phyloP scores from a whole-genome alignment of 148 eudicot species.

The Spergularia marina region DNA sequence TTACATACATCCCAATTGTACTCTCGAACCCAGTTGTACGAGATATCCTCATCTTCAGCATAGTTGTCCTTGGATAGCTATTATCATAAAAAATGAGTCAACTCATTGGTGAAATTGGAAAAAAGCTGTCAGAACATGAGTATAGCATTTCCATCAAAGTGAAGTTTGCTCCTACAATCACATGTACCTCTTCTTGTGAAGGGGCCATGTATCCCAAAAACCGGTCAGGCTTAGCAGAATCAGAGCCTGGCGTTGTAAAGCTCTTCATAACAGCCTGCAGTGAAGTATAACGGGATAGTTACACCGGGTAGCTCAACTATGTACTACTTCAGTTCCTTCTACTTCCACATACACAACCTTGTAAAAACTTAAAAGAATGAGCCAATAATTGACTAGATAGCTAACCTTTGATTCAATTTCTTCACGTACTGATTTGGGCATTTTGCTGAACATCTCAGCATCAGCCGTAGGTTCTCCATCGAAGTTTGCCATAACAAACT shows the following conservation, averaged over 20 bases:
- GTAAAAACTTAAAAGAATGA: neutral
- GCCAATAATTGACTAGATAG: neutral
- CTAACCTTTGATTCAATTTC: constrained; percentile 66
- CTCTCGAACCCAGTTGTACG: constrained; percentile 90
- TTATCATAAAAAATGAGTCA: constrained; percentile 21
- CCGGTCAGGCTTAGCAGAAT: constrained; percentile 63
- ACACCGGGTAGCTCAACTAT: neutral
- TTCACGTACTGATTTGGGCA: constrained; percentile 56
- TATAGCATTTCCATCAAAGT: neutral
- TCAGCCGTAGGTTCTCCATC: constrained; percentile 94
- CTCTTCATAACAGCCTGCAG: constrained; percentile 93
- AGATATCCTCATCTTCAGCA: constrained; percentile 83
- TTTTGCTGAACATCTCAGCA: constrained; percentile 68
- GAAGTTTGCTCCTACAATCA: constrained; percentile 3
- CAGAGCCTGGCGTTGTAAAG: constrained; percentile 54
- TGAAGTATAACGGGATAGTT: constrained; percentile 6
- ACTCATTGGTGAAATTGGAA: neutral
- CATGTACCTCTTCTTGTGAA: constrained; percentile 63
- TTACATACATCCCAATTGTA: constrained; percentile 94
- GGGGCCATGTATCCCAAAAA: constrained; percentile 96
- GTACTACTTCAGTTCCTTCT: neutral
- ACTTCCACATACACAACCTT: neutral
- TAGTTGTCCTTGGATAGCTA: constrained; percentile 85
- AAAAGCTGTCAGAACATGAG: neutral
- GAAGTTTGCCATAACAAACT: constrained; percentile 67